These are phyloP conservation scores for Quercus agrifolia DNA, from an alignment of 306 rosid species.

Conservation along the genomic window DNA sequence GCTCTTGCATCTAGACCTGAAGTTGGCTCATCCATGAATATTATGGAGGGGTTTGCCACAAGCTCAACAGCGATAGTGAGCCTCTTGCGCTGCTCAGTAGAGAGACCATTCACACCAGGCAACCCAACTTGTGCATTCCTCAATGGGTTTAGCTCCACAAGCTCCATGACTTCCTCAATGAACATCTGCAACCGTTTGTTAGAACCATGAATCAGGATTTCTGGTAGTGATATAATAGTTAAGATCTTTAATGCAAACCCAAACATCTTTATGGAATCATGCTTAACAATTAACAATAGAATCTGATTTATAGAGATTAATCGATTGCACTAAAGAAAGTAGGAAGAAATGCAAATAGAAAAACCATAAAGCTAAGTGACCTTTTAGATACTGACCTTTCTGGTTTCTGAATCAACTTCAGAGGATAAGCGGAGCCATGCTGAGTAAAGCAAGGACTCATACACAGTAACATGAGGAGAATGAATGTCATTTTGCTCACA, in stretches of 20 bases:
- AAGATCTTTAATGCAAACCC: not conserved
- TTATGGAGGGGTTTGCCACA: slow-evolving; percentile 54
- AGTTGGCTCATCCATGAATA: slow-evolving; percentile 62
- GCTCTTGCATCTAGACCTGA: slow-evolving; percentile 38
- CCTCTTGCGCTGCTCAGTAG: slow-evolving; percentile 54
- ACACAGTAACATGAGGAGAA: slow-evolving; percentile 54
- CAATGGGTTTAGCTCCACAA: slow-evolving; percentile 42
- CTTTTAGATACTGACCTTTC: slow-evolving; percentile 27
- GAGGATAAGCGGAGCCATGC: slow-evolving; percentile 54
- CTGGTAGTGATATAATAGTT: not conserved
- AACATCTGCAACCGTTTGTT: slow-evolving; percentile 28
- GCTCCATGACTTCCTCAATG: slow-evolving; percentile 56
- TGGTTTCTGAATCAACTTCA: slow-evolving; percentile 28
- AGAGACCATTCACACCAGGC: slow-evolving; percentile 49
- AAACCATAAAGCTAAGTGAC: not conserved
- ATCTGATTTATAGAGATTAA: not conserved
- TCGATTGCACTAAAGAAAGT: not conserved
- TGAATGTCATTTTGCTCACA: slow-evolving; percentile 90
- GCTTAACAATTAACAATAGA: not conserved
- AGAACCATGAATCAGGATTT: not conserved
- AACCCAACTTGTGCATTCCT: slow-evolving; percentile 47
- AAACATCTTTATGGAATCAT: not conserved
- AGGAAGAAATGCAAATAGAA: not conserved
- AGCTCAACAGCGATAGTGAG: slow-evolving; percentile 54
- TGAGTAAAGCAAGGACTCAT: slow-evolving; percentile 48